Percentiles rank a stretch among this genome's conserved stretches.
phyloP scores from a whole-genome alignment of 2,329 filamentous ascomycete species.

The Hypoxylon sp. region DNA sequence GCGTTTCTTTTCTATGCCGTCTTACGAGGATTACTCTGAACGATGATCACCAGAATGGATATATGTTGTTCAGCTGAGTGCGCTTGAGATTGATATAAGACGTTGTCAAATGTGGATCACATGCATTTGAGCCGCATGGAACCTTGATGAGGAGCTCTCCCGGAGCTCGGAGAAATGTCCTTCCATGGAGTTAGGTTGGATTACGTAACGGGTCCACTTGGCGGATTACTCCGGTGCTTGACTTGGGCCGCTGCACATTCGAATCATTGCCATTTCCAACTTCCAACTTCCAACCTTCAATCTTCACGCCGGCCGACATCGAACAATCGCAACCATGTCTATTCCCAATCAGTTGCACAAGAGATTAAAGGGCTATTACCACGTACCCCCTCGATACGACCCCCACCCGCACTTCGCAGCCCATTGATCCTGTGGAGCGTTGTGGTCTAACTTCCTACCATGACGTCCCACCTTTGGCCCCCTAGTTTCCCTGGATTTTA shows the following conservation, averaged over 20 bases:
- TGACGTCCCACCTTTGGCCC: background rate
- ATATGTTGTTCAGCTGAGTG: background rate
- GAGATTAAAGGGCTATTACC: too few relatives aligned
- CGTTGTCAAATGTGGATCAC: background rate
- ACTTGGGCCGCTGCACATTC: background rate
- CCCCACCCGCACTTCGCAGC: background rate
- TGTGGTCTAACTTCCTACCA: background rate
- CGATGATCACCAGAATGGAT: background rate
- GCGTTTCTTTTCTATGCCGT: background rate
- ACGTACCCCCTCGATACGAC: background rate
- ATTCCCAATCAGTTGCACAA: background rate
- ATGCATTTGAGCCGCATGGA: background rate
- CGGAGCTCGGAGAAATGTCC: background rate
- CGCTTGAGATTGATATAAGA: background rate
- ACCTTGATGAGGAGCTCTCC: background rate
- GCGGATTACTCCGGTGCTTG: background rate
- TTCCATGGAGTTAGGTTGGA: background rate
- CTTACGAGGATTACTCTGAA: background rate
- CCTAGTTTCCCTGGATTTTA: background rate
- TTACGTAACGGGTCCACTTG: background rate
- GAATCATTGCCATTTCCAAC: too few relatives aligned
- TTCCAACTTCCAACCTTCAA: background rate
- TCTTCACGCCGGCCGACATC: background rate
- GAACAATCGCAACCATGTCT: background rate
- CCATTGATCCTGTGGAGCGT: background rate